Base-by-base conservation (phyloP, 1,284 basidiomycete genomes). In the Melampsora larici-populina region DNA sequence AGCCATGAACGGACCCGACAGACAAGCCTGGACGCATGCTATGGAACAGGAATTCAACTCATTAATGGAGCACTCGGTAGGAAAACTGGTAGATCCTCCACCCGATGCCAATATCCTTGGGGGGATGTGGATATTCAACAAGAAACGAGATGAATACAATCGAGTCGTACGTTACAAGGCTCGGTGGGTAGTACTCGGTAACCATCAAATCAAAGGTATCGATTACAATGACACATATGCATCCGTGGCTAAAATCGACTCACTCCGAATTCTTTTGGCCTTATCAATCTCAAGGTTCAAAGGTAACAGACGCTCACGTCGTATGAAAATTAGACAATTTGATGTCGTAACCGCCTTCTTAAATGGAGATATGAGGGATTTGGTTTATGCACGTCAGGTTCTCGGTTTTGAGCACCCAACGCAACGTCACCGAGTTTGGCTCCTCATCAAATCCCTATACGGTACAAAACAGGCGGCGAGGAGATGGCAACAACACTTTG, bases 41-140 rank as follows among this genome's bases (percentile, higher is more conserved):
- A 73, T 73, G 70, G 43, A 1, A 73, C 64, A 13, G 70, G 70
- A 49, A 73, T 43, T 31, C 70, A 73, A n/a, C n/a, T n/a, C n/a
- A n/a, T n/a, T n/a, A n/a, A n/a, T n/a, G n/a, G n/a, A n/a, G n/a
- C n/a, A n/a, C n/a, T n/a, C n/a, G n/a, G n/a, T n/a, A n/a, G n/a
- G n/a, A n/a, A n/a, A n/a, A n/a, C n/a, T n/a, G n/a, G n/a, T n/a
- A n/a, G n/a, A n/a, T n/a, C n/a, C n/a, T n/a, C n/a, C n/a, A n/a
- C n/a, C n/a, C n/a, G n/a, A n/a, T n/a, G n/a, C n/a, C n/a, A n/a
- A n/a, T n/a, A n/a, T n/a, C n/a, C n/a, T n/a, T n/a, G n/a, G n/a
- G n/a, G n/a, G n/a, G n/a, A n/a, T n/a, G n/a, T n/a, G n/a, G n/a
- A n/a, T n/a, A n/a, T n/a, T n/a, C n/a, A n/a, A n/a, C n/a, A n/a